These are phyloP conservation scores for Tuber calosporum DNA, from an alignment of 495 filamentous ascomycete genomes.

Conservation along the genomic window DNA sequence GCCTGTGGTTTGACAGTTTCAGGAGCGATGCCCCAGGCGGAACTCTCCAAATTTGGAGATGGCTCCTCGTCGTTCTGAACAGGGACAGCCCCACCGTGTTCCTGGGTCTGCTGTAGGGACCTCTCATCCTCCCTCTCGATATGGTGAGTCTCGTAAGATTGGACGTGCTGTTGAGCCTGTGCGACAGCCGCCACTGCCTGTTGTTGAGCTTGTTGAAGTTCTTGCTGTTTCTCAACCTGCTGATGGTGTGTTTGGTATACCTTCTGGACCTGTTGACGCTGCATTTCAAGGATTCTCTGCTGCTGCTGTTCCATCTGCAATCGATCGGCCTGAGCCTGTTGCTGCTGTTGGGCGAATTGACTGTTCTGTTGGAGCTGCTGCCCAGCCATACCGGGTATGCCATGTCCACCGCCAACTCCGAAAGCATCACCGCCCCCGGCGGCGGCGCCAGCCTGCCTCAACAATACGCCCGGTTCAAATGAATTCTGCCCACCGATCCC, in stretches of 20 bases:
- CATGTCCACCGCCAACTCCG: constrained; percentile 24
- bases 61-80: not conserved
- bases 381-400: constrained; percentile 29
- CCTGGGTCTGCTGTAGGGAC: constrained; percentile 35
- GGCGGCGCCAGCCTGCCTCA: constrained; percentile 40
- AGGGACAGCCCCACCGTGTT: not conserved
- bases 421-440: constrained; percentile 33
- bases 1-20: constrained; percentile 11
- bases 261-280: constrained; percentile 36
- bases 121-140: constrained; percentile 32
- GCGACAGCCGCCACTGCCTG: constrained; percentile 46
- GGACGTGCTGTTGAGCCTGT: constrained; percentile 38
- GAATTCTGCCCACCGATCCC: constrained; percentile 34
- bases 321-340: constrained; percentile 46
- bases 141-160: constrained; percentile 27
- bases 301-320: constrained; percentile 41
- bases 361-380: constrained; percentile 39
- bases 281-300: constrained; percentile 49
- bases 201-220: constrained; percentile 53
- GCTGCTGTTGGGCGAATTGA: constrained; percentile 52
- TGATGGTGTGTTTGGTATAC: constrained; percentile 50
- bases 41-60: not conserved
- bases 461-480: constrained; percentile 39
- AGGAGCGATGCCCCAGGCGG: not conserved
- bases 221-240: constrained; percentile 53